A percentile compares a stretch with the other conserved stretches of the same genome.
These are phyloP conservation scores for Mycena sanguinolenta DNA, from an alignment of 768 basidiomycete genomes.

Conservation along the genomic window DNA sequence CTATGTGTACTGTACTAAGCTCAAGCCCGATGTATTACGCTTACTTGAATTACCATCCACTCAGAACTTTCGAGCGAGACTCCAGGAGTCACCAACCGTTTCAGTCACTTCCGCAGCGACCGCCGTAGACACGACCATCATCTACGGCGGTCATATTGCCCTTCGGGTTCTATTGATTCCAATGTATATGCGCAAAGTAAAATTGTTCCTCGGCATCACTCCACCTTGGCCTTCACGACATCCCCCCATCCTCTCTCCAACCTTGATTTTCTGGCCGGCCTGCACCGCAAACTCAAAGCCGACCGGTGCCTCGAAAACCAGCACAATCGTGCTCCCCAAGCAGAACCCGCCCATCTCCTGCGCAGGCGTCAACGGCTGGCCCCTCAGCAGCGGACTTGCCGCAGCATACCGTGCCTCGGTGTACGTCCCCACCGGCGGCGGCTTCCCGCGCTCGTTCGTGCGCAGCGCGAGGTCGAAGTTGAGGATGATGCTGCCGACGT, in stretches of 20 bases:
- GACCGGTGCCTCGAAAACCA: constrained; percentile 95
- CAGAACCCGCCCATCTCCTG: constrained; percentile 99
- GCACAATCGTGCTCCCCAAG: constrained; percentile 94
- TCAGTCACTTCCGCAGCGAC: too few species aligned
- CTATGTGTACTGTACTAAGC: too few species aligned
- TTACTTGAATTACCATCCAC: too few species aligned
- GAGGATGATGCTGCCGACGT: constrained; percentile 95
- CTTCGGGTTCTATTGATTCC: not conserved
- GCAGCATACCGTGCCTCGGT: constrained; percentile 92
- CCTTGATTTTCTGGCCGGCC: constrained; percentile 87
- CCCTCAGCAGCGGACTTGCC: constrained; percentile 85
- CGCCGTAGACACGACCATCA: too few species aligned
- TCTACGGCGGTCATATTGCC: too few species aligned
- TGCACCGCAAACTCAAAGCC: constrained; percentile 84
- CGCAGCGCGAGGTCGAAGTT: constrained; percentile 95
- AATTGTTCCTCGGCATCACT: constrained; percentile 29
- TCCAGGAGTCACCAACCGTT: too few species aligned
- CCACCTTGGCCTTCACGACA: constrained; percentile 51
- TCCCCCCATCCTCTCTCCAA: constrained; percentile 88
- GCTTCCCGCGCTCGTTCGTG: constrained; percentile 85
- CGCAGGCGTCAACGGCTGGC: constrained; percentile 88
- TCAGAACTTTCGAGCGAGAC: too few species aligned
- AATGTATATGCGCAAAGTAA: not conserved
- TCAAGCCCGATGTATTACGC: too few species aligned
- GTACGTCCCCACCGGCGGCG: constrained; percentile 87